Evolutionary conservation across 2,329 filamentous ascomycete genomes (phyloP), one percentile per base, ranked within the genome.

Genomic region (Graphilbum ipis-grandicollis): DNA sequence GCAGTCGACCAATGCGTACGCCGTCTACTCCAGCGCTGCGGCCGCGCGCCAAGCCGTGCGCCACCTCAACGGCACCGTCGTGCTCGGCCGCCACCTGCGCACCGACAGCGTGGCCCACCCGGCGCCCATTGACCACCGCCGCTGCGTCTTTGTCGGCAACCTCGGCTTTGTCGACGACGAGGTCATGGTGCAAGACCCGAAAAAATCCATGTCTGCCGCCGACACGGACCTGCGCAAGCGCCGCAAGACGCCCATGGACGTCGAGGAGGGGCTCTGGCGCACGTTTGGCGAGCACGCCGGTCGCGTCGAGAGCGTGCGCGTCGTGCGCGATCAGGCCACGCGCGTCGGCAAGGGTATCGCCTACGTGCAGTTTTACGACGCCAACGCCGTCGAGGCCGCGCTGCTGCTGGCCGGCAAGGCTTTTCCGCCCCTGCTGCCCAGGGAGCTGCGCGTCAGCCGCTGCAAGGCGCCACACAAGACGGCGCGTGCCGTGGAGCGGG

Each of bases 91-190:
- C 23, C 90, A 98, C 56, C 60, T 98, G 39, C 76, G 88, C 31
- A 88, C 88, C 19, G 90, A 98, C 58, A 83, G 76, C 46, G 77
- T 98, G 25, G 83, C 86, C 1, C 85, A 94, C 56, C 90, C 90
- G 1, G 68, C 80, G 13, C 71, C 77, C 30, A 73, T 77, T 15
- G 88, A 93, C 52, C 76, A 93, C 55, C 76, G 79, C 41, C 79
- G 86, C 38, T 98, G 90, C 55, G 77, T 98, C 14, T 98, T 98
- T 51, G 82, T 98, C 19, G 90, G 90, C 33, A 98, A 98, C 52
- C 68, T 98, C 1, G 85, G 84, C 35, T 98, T 98, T 50, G 83
- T 98, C 14, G 88, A 94, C 50, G 84, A 94, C 46, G 86, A 94
- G 58, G 65, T 79, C 35, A n/a, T 40, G 4, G 58, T 80, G 18